phyloP scores from a whole-genome alignment of 108 stramenopile species.

The Mayamaea pseudoterrestris region DNA sequence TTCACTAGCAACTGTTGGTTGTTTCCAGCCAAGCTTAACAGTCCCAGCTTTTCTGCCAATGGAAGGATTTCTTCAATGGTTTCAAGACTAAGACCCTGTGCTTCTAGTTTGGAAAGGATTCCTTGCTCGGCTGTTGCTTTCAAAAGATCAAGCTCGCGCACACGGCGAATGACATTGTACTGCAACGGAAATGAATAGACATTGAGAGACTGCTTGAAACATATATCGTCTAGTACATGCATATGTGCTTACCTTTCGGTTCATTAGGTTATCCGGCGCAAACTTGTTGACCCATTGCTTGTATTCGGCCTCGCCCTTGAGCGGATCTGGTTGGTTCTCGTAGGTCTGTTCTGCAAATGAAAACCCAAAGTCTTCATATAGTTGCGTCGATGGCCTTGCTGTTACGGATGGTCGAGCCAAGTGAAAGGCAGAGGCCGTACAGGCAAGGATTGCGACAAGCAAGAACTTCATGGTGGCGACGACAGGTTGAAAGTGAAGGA shows the following conservation, averaged over 20 bases:
- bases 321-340: conserved; percentile 56
- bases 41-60: conserved; percentile 47
- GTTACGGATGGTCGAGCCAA: conserved; percentile 1
- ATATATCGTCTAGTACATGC: not conserved
- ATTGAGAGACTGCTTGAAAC: not conserved
- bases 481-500: too few relatives aligned
- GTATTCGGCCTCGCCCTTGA: conserved; percentile 77
- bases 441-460: conserved; percentile 12
- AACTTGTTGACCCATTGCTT: conserved; percentile 71
- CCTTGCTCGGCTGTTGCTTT: conserved; percentile 68
- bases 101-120: conserved; percentile 70
- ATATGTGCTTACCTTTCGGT: conserved; percentile 52
- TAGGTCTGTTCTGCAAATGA: conserved; percentile 71
- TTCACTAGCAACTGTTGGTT: conserved; percentile 83
- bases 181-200: conserved; percentile 7
- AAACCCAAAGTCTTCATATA: conserved; percentile 66
- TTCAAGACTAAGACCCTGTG: conserved; percentile 59
- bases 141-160: conserved; percentile 74
- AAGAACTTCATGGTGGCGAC: conserved; percentile 14
- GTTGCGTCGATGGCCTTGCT: conserved; percentile 18
- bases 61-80: conserved; percentile 66
- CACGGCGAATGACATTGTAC: conserved; percentile 73
- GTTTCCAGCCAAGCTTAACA: conserved; percentile 60
- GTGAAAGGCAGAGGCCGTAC: conserved; percentile 18
- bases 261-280: conserved; percentile 63